These are phyloP conservation scores for Scortechinia acanthostroma DNA, from an alignment of 2,329 filamentous ascomycete species.

Conservation along the genomic window DNA sequence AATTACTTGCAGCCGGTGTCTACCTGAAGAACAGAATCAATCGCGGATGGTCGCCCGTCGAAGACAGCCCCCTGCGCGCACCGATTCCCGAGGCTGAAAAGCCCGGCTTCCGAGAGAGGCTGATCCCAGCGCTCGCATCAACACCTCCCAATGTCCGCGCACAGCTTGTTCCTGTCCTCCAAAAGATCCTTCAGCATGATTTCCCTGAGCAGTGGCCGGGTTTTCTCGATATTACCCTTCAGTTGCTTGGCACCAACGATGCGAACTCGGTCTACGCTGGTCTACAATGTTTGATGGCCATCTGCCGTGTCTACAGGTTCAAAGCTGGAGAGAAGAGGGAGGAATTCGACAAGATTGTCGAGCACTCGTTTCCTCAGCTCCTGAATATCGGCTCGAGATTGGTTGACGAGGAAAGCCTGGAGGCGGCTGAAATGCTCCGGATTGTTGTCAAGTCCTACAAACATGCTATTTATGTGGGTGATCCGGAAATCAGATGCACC, in stretches of 20 bases:
- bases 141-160: conserved; percentile 77
- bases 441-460: conserved; percentile 95
- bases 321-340: conserved; percentile 71
- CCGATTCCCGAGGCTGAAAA: conserved; percentile 86
- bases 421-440: conserved; percentile 94
- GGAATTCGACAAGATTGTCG: conserved; percentile 92
- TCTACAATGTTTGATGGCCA: conserved; percentile 84
- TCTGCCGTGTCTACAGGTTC: conserved; percentile 92
- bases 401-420: conserved; percentile 82
- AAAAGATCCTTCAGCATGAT: conserved; percentile 92
- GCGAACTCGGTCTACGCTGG: conserved; percentile 83
- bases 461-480: conserved; percentile 84
- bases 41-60: conserved; percentile 77
- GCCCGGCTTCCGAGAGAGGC: conserved; percentile 73
- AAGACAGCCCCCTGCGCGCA: conserved; percentile 67
- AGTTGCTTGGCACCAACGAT: conserved; percentile 80
- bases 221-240: conserved; percentile 87
- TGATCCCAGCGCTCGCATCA: conserved; percentile 81
- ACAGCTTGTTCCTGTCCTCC: conserved; percentile 87
- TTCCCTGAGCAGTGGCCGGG: conserved; percentile 91
- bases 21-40: conserved; percentile 97
- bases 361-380: conserved; percentile 81
- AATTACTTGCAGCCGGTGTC: conserved; percentile 51
- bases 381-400: conserved; percentile 81
- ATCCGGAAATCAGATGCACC: conserved; percentile 7